These are phyloP conservation scores for Cladophialophora exuberans DNA, from an alignment of 2,329 filamentous ascomycete genomes.

Conservation along the genomic window DNA sequence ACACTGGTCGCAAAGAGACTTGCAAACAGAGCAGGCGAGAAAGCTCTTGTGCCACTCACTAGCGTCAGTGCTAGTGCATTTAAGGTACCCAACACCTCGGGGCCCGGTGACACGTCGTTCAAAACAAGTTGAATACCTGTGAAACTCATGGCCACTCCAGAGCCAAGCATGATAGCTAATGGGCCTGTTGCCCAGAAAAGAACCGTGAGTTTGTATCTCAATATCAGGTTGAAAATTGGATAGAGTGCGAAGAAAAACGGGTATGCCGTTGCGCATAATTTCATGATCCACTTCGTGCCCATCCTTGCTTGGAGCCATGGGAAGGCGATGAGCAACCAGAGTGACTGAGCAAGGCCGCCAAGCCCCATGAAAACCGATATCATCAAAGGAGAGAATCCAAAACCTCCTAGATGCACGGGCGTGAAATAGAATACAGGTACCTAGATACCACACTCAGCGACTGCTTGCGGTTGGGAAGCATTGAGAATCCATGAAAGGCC, in stretches of 20 bases:
- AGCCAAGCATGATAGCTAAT: conserved; percentile 56
- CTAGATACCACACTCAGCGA: not conserved
- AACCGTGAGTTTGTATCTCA: conserved; percentile 50
- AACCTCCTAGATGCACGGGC: conserved; percentile 63
- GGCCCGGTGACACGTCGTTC: conserved; percentile 72
- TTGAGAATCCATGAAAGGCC: not conserved
- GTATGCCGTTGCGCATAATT: conserved; percentile 60
- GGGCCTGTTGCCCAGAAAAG: conserved; percentile 63
- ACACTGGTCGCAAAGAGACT: conserved; percentile 71
- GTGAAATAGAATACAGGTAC: conserved; percentile 71
- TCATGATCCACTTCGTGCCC: conserved; percentile 69
- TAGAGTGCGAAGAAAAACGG: conserved; percentile 64
- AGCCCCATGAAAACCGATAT: conserved; percentile 70
- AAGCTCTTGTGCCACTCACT: conserved; percentile 63
- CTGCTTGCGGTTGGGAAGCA: not conserved
- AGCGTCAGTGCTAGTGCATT: conserved; percentile 70
- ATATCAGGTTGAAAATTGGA: conserved; percentile 61
- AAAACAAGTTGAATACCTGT: conserved; percentile 71
- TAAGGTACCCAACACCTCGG: conserved; percentile 67
- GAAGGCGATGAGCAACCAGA: conserved; percentile 73
- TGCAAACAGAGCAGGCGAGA: conserved; percentile 68
- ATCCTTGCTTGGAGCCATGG: conserved; percentile 67
- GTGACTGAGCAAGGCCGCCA: conserved; percentile 67
- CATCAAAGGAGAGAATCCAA: conserved; percentile 62
- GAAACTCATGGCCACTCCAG: conserved; percentile 69